Evolutionary conservation across 1,139 yeast genomes (phyloP), one percentile per base, ranked within the genome.

Genomic region (Scheffersomyces illinoinensis): DNA sequence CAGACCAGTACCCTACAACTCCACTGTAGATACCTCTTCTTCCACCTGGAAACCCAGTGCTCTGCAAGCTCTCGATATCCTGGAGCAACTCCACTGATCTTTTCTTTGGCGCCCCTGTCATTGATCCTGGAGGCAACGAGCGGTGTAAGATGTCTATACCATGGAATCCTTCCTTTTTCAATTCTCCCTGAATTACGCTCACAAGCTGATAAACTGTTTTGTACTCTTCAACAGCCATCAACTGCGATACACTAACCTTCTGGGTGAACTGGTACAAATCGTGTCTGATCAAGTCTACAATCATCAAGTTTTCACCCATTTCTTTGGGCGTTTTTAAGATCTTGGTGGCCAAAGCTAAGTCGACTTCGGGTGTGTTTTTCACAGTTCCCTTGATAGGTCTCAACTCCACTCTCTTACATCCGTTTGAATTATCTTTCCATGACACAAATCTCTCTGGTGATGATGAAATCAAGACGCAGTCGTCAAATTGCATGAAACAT

Each of bases 71-170:
- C 61, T 83, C 86, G n/a, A 83, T 76, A 1, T 76, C 73, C 61
- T 89, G 90, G 24, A 96, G 79, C 17, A 96, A 74, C 71, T 93
- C 96, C 2, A 95, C 97, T 0, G 98, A 91, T 59, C 97, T 82
- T 68, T 89, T 90, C 75, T 96, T 96, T 1, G 99, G 99, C 0
- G 99, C 99, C 3, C 99, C 99, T 0, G 99, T 96, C 99, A 96
- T 96, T 1, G 98, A 93, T 0, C 99, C 99, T 0, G 99, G 98
- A 1, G 99, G 99, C 48, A 96, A 77, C 0, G 97, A 87, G 60
- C 86, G 86, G 24, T 87, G 84, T 20, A 95, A 79, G 5, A 93
- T 79, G 70, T 95, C 98, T 51, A 93, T 79, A 0, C 98, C 99
- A 39, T 82, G 78, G 67, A 83, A 88, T 0, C 73, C 73, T 1